Conservation (phyloP, 148 eudicot species). For the Limonium bicolor region DNA sequence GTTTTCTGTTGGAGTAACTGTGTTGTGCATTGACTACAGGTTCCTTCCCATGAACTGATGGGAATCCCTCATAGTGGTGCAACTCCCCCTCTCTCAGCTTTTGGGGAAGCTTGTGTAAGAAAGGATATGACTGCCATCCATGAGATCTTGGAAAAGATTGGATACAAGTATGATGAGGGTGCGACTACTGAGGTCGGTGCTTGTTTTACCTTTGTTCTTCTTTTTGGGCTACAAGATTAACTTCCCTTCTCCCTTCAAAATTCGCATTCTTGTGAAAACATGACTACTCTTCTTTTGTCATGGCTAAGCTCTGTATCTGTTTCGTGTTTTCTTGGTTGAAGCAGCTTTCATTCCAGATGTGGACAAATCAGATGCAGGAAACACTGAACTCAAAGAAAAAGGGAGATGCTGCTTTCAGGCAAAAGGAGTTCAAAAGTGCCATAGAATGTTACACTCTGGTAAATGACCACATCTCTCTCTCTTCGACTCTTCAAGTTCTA, state of each 20-base stretch:
- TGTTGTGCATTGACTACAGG: constrained; percentile 22
- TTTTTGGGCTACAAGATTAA: neutral
- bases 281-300: constrained; percentile 1
- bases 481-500: no score
- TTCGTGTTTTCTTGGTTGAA: constrained; percentile 1
- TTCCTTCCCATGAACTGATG: constrained; percentile 73
- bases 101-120: constrained; percentile 82
- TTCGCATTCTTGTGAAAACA: neutral
- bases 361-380: constrained; percentile 98
- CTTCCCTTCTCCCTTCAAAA: neutral
- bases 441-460: constrained; percentile 75
- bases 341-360: constrained; percentile 98
- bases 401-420: constrained; percentile 83
- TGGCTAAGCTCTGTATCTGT: neutral
- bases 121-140: constrained; percentile 86
- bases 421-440: constrained; percentile 68
- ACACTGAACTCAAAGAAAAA: constrained; percentile 79
- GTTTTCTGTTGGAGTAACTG: neutral
- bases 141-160: constrained; percentile 56
- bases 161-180: constrained; percentile 90
- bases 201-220: neutral
- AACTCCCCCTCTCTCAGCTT: constrained; percentile 36
- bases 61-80: constrained; percentile 49
- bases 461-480: no score
- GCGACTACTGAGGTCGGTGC: constrained; percentile 85